These are phyloP conservation scores for Monascus ruber DNA, from an alignment of 2,329 filamentous ascomycete species.

Conservation along the genomic window DNA sequence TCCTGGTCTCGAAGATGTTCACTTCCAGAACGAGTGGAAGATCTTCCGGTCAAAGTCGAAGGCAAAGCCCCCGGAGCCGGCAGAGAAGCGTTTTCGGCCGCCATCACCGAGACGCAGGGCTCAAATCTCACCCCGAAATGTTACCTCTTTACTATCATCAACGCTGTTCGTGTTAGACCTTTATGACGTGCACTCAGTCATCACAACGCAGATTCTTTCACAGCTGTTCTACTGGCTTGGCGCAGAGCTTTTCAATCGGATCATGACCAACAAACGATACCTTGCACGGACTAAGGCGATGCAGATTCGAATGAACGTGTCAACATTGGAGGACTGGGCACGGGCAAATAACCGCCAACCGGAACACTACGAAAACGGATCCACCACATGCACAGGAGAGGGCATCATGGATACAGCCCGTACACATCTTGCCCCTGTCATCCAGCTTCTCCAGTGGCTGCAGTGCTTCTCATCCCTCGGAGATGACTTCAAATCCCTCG, in stretches of 20 bases:
- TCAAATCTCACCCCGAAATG: constrained; percentile 85
- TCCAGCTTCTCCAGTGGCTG: constrained; percentile 92
- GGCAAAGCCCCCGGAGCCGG: constrained; percentile 70
- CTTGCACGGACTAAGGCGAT: constrained; percentile 94
- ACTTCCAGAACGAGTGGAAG: constrained; percentile 98
- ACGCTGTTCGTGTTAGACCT: constrained; percentile 94
- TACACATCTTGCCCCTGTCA: constrained; percentile 75
- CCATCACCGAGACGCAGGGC: constrained; percentile 88
- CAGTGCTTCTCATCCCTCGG: constrained; percentile 93
- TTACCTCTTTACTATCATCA: constrained; percentile 88
- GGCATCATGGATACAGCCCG: constrained; percentile 74
- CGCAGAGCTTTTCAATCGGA: constrained; percentile 90
- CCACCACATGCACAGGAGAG: constrained; percentile 74
- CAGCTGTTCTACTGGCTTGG: constrained; percentile 95
- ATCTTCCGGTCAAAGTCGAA: constrained; percentile 86
- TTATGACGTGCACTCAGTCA: constrained; percentile 98
- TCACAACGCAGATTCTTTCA: constrained; percentile 79
- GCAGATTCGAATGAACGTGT: constrained; percentile 99
- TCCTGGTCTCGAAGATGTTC: constrained; percentile 89
- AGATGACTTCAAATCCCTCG: constrained; percentile 78
- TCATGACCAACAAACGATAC: constrained; percentile 94
- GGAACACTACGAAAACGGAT: constrained; percentile 89
- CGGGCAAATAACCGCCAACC: constrained; percentile 84
- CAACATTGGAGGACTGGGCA: constrained; percentile 90
- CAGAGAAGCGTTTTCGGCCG: constrained; percentile 81